phyloP scores from a whole-genome alignment of 2,329 filamentous ascomycete genomes.

The Paecilomyces variotii region DNA sequence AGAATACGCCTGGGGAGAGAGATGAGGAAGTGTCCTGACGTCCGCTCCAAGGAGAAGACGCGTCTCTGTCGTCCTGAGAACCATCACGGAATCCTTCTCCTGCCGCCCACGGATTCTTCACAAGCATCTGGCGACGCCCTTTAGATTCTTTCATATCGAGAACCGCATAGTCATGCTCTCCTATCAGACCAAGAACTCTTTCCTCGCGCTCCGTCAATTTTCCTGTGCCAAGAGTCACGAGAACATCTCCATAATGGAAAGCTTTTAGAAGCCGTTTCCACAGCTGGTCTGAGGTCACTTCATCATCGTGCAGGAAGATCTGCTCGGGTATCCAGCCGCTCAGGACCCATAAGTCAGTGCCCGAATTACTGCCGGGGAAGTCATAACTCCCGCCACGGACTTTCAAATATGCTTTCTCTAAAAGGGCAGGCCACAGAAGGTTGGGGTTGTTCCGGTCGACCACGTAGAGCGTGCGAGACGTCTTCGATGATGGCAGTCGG shows the following conservation, averaged over 20 bases:
- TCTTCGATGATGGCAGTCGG: constrained; percentile 67
- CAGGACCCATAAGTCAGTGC: constrained; percentile 85
- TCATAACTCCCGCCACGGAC: constrained; percentile 83
- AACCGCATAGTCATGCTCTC: constrained; percentile 90
- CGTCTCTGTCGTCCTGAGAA: constrained; percentile 7
- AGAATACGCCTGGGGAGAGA: constrained; percentile 67
- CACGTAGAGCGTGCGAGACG: constrained; percentile 71
- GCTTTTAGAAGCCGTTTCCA: constrained; percentile 71
- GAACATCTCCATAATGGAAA: constrained; percentile 69
- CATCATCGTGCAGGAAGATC: constrained; percentile 80
- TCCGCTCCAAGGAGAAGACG: background rate
- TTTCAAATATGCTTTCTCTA: constrained; percentile 96
- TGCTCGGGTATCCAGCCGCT: constrained; percentile 98
- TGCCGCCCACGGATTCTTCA: constrained; percentile 90
- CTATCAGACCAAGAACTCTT: constrained; percentile 69
- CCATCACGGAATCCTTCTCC: constrained; percentile 47
- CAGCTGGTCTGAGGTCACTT: constrained; percentile 64
- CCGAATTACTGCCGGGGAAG: constrained; percentile 94
- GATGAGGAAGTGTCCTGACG: constrained; percentile 13
- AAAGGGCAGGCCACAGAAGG: constrained; percentile 82
- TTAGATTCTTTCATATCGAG: constrained; percentile 63
- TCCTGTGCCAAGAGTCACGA: constrained; percentile 86
- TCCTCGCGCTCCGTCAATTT: constrained; percentile 71
- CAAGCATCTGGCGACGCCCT: constrained; percentile 60
- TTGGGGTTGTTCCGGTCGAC: constrained; percentile 73